These are phyloP conservation scores for Candida broadrunensis DNA, from an alignment of 805 yeast species.

Conservation along the genomic window DNA sequence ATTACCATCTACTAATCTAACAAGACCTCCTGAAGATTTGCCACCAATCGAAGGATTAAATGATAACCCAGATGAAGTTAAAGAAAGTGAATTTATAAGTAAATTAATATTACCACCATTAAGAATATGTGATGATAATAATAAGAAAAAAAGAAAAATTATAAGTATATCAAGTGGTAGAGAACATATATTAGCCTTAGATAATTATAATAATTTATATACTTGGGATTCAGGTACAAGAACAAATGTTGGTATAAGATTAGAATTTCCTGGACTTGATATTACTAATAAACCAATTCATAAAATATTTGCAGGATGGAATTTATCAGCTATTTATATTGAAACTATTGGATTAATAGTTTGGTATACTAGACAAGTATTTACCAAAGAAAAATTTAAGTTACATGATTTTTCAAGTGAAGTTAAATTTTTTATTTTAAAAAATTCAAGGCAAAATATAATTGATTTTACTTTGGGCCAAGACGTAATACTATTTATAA, in stretches of 20 bases:
- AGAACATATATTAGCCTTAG: conserved; percentile 60
- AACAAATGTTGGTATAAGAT: conserved; percentile 35
- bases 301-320: conserved; percentile 65
- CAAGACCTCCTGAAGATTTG: conserved; percentile 18
- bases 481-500: conserved; percentile 50
- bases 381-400: conserved; percentile 16
- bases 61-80: conserved; percentile 3
- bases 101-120: conserved; percentile 16
- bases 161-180: conserved; percentile 60
- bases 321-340: conserved; percentile 48
- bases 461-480: conserved; percentile 57
- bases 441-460: conserved; percentile 36
- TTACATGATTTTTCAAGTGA: conserved; percentile 11
- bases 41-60: conserved; percentile 7
- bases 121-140: neutral
- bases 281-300: neutral
- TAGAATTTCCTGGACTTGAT: conserved; percentile 34
- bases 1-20: conserved; percentile 14
- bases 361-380: conserved; percentile 44
- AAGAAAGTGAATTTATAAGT: conserved; percentile 23
- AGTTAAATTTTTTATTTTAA: conserved; percentile 42
- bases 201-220: conserved; percentile 46
- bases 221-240: conserved; percentile 56
- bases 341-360: conserved; percentile 52
- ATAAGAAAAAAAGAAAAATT: conserved; percentile 26